These are phyloP conservation scores for Gossypium raimondii DNA, from an alignment of 345 rosid species.

Conservation along the genomic window DNA sequence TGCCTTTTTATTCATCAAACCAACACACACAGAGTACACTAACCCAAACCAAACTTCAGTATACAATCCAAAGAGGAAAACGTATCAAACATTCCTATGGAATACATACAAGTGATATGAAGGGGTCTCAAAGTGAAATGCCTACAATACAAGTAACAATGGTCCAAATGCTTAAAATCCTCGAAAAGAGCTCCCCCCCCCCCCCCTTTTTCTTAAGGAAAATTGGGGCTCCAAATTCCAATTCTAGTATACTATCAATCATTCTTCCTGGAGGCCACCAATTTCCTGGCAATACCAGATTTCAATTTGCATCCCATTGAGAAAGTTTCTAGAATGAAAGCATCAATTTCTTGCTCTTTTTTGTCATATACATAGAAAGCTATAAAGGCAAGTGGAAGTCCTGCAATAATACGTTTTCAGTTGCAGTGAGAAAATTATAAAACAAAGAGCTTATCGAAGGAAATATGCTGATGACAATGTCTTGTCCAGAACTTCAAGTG, in stretches of 20 bases:
- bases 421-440: background rate
- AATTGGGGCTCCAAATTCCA: background rate
- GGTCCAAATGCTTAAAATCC: background rate
- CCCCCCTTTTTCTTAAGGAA: background rate
- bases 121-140: background rate
- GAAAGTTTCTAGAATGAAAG: conserved; percentile 33
- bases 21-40: background rate
- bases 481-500: background rate
- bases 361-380: conserved; percentile 56
- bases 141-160: background rate
- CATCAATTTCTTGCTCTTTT: conserved; percentile 64
- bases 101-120: conserved; percentile 1
- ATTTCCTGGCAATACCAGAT: conserved; percentile 40
- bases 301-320: conserved; percentile 42
- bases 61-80: conserved; percentile 1
- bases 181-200: background rate
- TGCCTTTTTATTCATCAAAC: background rate
- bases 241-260: conserved; percentile 25
- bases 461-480: background rate
- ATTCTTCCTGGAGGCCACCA: conserved; percentile 36
- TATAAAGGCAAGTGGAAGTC: conserved; percentile 54
- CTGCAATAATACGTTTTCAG: conserved; percentile 33
- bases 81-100: background rate
- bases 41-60: background rate
- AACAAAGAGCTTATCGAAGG: background rate